Evolutionary conservation across 257 asterid species (phyloP).

Genomic region (Capsicum baccatum): DNA sequence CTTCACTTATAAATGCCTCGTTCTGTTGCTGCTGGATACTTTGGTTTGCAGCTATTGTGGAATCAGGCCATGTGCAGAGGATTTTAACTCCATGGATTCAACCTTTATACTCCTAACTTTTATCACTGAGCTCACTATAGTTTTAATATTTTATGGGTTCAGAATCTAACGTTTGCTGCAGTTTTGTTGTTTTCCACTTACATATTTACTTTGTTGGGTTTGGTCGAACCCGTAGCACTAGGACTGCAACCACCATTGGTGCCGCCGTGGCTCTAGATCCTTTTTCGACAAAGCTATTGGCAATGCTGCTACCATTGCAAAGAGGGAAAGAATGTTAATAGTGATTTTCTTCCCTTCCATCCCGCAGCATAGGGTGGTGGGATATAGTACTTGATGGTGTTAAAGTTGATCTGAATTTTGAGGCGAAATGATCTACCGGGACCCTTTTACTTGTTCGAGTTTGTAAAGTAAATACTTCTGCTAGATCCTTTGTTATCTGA

Average conservation of each 20-base stretch:
- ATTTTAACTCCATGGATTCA: neutral
- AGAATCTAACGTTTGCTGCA: neutral
- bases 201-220: neutral
- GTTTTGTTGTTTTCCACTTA: neutral
- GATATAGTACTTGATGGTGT: neutral
- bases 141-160: neutral
- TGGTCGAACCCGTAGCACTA: neutral
- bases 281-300: neutral
- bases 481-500: too few species aligned
- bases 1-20: neutral
- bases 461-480: too few species aligned
- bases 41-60: neutral
- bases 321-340: too few species aligned
- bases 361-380: too few species aligned
- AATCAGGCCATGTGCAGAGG: neutral
- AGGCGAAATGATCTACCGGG: too few species aligned
- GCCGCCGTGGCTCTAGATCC: neutral
- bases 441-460: too few species aligned
- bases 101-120: neutral
- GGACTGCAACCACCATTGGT: neutral
- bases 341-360: too few species aligned
- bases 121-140: neutral
- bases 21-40: neutral
- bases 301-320: neutral
- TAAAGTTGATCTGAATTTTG: neutral